These are phyloP conservation scores for Pyricularia pennisetigena DNA, from an alignment of 2,329 filamentous ascomycete species.

Conservation along the genomic window DNA sequence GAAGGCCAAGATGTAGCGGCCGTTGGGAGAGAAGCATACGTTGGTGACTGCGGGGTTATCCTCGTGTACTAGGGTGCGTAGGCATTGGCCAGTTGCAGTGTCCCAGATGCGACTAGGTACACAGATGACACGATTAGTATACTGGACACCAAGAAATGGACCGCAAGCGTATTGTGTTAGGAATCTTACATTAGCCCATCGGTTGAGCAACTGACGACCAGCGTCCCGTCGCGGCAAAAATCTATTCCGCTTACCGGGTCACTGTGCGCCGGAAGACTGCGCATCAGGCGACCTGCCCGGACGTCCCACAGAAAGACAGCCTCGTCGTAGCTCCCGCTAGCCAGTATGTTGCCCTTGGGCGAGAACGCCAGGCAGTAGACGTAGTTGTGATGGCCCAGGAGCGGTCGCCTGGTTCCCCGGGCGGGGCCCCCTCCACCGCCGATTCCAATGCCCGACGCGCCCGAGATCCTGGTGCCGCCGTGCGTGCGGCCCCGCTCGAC, in stretches of 20 bases:
- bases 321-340: slow-evolving; percentile 92
- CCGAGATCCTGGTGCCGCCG: slow-evolving; percentile 1
- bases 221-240: slow-evolving; percentile 82
- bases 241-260: slow-evolving; percentile 92
- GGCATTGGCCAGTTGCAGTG: slow-evolving; percentile 85
- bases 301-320: slow-evolving; percentile 97
- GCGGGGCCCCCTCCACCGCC: slow-evolving; percentile 4
- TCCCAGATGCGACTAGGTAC: slow-evolving; percentile 75
- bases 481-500: not conserved
- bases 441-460: not conserved
- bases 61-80: slow-evolving; percentile 91
- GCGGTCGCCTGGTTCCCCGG: slow-evolving; percentile 35
- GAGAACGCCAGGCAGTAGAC: slow-evolving; percentile 90
- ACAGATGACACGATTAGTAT: not conserved
- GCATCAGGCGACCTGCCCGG: slow-evolving; percentile 76
- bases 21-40: slow-evolving; percentile 90
- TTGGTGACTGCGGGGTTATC: slow-evolving; percentile 85
- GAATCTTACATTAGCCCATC: slow-evolving; percentile 71
- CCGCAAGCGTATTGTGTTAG: not conserved
- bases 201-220: slow-evolving; percentile 84
- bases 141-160: not conserved
- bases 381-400: slow-evolving; percentile 91
- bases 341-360: slow-evolving; percentile 96
- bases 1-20: slow-evolving; percentile 84
- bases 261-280: slow-evolving; percentile 84